Conservation (phyloP, 768 basidiomycete genomes). For the Rhizopogon salebrosus region DNA sequence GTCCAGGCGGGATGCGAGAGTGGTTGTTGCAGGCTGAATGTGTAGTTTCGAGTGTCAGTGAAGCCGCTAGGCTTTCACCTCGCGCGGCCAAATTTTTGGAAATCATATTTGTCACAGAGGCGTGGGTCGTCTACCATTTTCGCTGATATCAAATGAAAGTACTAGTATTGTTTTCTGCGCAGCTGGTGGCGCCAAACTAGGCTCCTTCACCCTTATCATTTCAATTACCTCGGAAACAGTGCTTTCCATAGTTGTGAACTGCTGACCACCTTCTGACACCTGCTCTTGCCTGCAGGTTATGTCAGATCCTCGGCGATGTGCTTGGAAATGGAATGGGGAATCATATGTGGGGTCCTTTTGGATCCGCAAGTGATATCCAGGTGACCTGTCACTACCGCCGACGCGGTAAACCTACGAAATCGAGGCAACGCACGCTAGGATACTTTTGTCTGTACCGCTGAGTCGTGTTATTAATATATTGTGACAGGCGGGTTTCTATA, state of each 20-base stretch:
- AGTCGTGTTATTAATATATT: not conserved
- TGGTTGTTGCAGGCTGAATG: not conserved
- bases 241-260: not conserved
- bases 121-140: not conserved
- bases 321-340: not conserved
- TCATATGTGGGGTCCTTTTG: not conserved
- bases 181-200: not conserved
- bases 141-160: not conserved
- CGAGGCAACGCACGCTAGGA: not conserved
- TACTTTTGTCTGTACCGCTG: not conserved
- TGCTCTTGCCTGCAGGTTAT: not conserved
- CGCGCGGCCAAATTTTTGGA: not conserved
- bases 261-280: not conserved
- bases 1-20: not conserved
- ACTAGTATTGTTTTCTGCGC: not conserved
- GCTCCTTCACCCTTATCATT: not conserved
- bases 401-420: not conserved
- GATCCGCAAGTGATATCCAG: conserved; percentile 1
- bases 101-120: not conserved
- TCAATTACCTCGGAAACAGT: not conserved
- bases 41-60: not conserved
- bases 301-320: not conserved
- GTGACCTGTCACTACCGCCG: conserved; percentile 1
- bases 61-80: conserved; percentile 1
- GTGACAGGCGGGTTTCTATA: no score